Evolutionary conservation across 139 green algal species (phyloP).

Genomic region (Astrephomene gubernaculifera): DNA sequence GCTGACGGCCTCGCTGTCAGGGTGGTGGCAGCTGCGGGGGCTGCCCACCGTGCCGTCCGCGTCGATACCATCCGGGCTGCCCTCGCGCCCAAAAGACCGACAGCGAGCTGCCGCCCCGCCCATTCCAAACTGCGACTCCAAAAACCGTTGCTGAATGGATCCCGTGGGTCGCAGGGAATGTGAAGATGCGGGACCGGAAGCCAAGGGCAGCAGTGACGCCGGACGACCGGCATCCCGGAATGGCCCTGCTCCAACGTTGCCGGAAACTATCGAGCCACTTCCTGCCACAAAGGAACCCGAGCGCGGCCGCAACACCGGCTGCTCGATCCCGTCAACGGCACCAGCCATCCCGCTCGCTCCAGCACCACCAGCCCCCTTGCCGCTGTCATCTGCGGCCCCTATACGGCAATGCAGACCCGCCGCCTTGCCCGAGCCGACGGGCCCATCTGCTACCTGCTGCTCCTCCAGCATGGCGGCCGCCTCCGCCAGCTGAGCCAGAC

Average conservation of each 20-base stretch:
- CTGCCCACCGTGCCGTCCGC: not conserved
- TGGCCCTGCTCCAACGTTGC: not conserved
- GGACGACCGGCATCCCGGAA: not conserved
- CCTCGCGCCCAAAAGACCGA: not conserved
- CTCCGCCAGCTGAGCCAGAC: slow-evolving; percentile 29
- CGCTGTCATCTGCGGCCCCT: not conserved
- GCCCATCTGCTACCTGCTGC: not conserved
- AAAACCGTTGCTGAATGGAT: not conserved
- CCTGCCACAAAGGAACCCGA: not conserved
- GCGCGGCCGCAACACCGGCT: not conserved
- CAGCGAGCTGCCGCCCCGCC: not conserved
- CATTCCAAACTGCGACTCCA: not conserved
- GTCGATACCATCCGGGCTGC: not conserved
- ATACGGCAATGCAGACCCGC: not conserved
- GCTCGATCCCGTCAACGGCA: not conserved
- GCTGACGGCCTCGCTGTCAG: not conserved
- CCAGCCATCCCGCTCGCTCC: not conserved
- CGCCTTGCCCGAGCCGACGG: not conserved
- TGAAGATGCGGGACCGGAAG: not conserved
- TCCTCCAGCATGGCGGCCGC: slow-evolving; percentile 36
- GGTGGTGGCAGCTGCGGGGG: not conserved
- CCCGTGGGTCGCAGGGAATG: not conserved
- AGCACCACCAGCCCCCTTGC: not conserved
- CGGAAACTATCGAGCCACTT: not conserved
- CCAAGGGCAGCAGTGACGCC: not conserved